Evolutionary conservation across 2,329 filamentous ascomycete genomes (phyloP), one percentile per base, ranked within the genome.

Genomic region (Cercospora sp.): DNA sequence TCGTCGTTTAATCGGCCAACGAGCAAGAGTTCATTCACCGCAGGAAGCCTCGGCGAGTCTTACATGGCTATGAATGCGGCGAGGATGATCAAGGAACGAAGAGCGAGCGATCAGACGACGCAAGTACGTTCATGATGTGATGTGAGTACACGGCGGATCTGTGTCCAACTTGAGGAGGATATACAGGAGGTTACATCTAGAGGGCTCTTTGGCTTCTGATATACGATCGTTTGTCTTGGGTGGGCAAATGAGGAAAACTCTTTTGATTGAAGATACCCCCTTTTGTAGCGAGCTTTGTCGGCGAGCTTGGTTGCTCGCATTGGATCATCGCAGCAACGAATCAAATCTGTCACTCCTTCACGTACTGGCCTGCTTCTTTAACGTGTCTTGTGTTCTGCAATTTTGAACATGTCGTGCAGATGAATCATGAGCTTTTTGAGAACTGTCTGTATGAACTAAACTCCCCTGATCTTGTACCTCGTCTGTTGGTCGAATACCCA

Each of bases 51-150:
- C 23, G 78, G 78, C 9, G 78, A 79, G 72, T 73, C 69, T 5
- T 79, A 74, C 59, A 79, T 79, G 78, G 75, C 73, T 9, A 66
- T 72, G 23, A 75, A 77, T 68, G 77, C 77, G n/a, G 75, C 77
- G 67, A 65, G 72, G 64, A 70, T 77, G 70, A 74, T 69, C 23
- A 65, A 68, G 51, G 66, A 66, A 13, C 67, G 70, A 6, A 60
- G 57, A 55, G 33, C 65, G 36, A 67, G 57, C n/a, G 69, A 71
- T 23, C 66, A 72, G n/a, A 60, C 66, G 33, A 59, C 48, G 48
- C 48, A 26, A 2, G 48, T 55, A 12, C 23, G 23, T 16, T 55
- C 48, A 28, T 55, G 36, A 42, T n/a, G 6, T 55, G 23, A 55
- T 2, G 12, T 23, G 12, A 55, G 1, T 55, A 13, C 18, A 23